Base-by-base conservation (phyloP, 2,329 filamentous ascomycete genomes). In the Cordyceps farinosa region DNA sequence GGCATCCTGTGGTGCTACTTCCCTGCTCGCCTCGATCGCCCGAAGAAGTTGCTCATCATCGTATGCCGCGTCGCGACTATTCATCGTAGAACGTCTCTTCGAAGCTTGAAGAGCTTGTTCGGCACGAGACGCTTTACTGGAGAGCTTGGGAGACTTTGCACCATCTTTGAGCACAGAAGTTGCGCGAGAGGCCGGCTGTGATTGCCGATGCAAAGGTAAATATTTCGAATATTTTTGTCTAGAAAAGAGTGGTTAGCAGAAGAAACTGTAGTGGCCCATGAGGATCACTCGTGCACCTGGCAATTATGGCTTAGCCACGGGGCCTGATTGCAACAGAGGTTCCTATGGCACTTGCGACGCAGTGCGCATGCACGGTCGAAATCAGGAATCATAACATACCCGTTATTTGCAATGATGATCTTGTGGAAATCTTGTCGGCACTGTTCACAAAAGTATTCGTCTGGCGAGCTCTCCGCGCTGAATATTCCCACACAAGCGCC, bases 391-490 rank as follows among this genome's bases (percentile, higher is more conserved):
- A 52, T 13, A 48, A 80, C 91, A 81, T 84, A 98, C 95, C 93
- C 93, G 81, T 93, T 95, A 70, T 84, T 82, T 68, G 91, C 90
- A 61, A 83, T 87, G 70, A 87, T 88, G 67, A 97, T 88, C 73
- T 88, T 92, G 81, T 99, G 95, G 59, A 96, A 83, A 74, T 97
- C 92, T 73, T 92, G 92, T 68, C 90, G 88, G 78, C 95, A 99
- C 75, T 92, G 86, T 78, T 99, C 95, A 78, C 95, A 99, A 74
- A 95, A 99, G 79, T 99, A 99, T 76, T 98, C 93, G 61, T 98
- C 94, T 10, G 95, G 95, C 68, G 91, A 94, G 74, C 90, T 89
- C 69, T 91, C 89, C 76, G 97, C 94, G 69, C 95, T 95, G 80
- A 96, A 92, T 72, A 99, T 97, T 65, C 95, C 94, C 65, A 99